Evolutionary conservation across 2,329 filamentous ascomycete species (phyloP), one percentile per base, ranked within the genome.

Genomic region (Tolypocladium tropicale): DNA sequence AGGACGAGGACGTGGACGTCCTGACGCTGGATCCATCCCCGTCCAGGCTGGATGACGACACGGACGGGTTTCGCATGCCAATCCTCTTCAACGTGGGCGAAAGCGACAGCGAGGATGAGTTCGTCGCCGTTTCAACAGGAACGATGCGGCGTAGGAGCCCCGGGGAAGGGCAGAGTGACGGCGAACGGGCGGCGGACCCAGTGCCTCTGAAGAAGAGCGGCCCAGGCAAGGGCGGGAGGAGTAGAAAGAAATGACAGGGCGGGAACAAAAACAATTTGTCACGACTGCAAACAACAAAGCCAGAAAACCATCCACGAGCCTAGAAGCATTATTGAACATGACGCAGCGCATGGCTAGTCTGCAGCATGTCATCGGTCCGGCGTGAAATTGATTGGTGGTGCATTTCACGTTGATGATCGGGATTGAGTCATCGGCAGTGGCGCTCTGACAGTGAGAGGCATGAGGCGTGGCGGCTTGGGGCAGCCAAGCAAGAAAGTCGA

Each of bases 71-170:
- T 68, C 81, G 84, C 57, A 95, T 99, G 86, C 95, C 94, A 0
- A 89, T 99, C 3, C 73, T 96, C n/a, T 83, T 96, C 60, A 90
- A 96, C 67, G 82, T 97, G 50, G 90, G 91, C 52, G 91, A 95
- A 65, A 96, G 90, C 63, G 94, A 97, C 67, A 96, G 90, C 67
- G 94, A 96, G 67, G 94, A 99, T 64, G 95, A 99, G 67, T 85
- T 86, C 58, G 74, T 86, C 30, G 76, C 80, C 5, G 81, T 86
- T 25, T 83, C 81, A 21, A 81, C 83, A 1, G 93, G 93, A 12
- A 95, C 94, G 51, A 93, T 95, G 79, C 81, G 93, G 61, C 82
- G 91, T 57, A 88, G 91, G 68, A 96, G 90, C 68, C 85, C 90
- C 12, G 89, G 89, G 1, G 85, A 88, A 56, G 82, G 82, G 52